These are phyloP conservation scores for Cladosporium cucumerinum DNA, from an alignment of 2,329 filamentous ascomycete genomes.

Conservation along the genomic window DNA sequence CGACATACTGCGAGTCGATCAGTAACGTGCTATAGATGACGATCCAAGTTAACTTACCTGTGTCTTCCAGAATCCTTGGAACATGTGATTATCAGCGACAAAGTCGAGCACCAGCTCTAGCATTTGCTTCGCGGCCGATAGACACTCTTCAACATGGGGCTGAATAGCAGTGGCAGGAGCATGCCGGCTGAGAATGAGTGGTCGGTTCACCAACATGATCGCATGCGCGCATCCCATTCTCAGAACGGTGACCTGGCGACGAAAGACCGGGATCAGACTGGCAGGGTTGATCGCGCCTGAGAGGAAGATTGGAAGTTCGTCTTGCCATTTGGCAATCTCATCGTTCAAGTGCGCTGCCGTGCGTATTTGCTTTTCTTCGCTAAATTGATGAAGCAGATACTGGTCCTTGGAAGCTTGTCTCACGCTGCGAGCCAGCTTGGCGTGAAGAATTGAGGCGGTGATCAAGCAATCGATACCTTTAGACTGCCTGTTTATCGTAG, in stretches of 20 bases:
- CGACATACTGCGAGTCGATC: conserved; percentile 45
- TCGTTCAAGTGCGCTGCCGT: conserved; percentile 41
- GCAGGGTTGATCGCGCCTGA: conserved; percentile 43
- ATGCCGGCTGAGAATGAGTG: conserved; percentile 46
- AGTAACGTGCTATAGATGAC: not conserved
- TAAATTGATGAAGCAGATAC: conserved; percentile 21
- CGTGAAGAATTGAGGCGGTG: conserved; percentile 31
- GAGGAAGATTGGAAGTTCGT: conserved; percentile 44
- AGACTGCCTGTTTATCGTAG: not conserved
- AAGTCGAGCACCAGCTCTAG: conserved; percentile 46
- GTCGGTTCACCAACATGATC: conserved; percentile 54
- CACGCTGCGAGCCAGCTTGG: conserved; percentile 29
- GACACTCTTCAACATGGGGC: conserved; percentile 44
- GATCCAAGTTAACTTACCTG: not conserved
- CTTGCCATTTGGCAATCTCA: conserved; percentile 47
- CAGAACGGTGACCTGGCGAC: conserved; percentile 53
- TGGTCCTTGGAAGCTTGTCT: conserved; percentile 32
- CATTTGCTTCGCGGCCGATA: conserved; percentile 47
- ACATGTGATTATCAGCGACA: conserved; percentile 40
- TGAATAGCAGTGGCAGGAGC: conserved; percentile 25
- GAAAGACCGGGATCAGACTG: conserved; percentile 49
- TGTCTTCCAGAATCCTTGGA: conserved; percentile 52
- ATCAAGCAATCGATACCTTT: conserved; percentile 36
- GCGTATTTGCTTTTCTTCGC: conserved; percentile 24
- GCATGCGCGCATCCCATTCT: conserved; percentile 55